phyloP scores from a whole-genome alignment of 768 basidiomycete genomes.

The Lactifluus volemus region DNA sequence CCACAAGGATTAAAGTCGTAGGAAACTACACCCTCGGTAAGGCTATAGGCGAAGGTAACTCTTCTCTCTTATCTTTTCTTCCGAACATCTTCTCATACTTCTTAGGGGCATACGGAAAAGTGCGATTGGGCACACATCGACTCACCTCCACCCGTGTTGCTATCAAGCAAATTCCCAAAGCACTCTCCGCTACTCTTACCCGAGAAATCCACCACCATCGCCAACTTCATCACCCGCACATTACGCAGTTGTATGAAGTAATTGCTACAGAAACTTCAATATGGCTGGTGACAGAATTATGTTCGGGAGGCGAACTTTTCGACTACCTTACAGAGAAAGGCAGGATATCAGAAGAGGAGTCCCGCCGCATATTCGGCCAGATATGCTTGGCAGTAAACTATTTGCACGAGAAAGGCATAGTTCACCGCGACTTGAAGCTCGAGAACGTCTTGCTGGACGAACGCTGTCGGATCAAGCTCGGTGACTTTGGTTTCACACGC shows the following conservation, averaged over 20 bases:
- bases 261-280: slow-evolving; percentile 93
- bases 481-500: slow-evolving; percentile 91
- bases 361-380: slow-evolving; percentile 89
- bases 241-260: slow-evolving; percentile 95
- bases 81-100: not conserved
- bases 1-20: slow-evolving; percentile 80
- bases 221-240: slow-evolving; percentile 89
- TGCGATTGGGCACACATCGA: slow-evolving; percentile 89
- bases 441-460: slow-evolving; percentile 94
- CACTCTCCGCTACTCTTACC: slow-evolving; percentile 83
- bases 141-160: slow-evolving; percentile 88
- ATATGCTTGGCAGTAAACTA: slow-evolving; percentile 89
- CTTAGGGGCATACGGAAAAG: slow-evolving; percentile 90
- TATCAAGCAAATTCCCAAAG: slow-evolving; percentile 96
- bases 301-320: slow-evolving; percentile 94
- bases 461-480: slow-evolving; percentile 82
- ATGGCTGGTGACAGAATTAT: slow-evolving; percentile 97
- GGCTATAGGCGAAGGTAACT: slow-evolving; percentile 89
- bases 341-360: slow-evolving; percentile 74
- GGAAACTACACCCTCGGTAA: slow-evolving; percentile 93
- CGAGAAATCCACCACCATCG: slow-evolving; percentile 99
- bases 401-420: slow-evolving; percentile 86
- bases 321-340: slow-evolving; percentile 97
- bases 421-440: slow-evolving; percentile 94
- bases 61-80: not conserved